Evolutionary conservation across 345 rosid genomes (phyloP).

Genomic region (Euphorbia lathyris): DNA sequence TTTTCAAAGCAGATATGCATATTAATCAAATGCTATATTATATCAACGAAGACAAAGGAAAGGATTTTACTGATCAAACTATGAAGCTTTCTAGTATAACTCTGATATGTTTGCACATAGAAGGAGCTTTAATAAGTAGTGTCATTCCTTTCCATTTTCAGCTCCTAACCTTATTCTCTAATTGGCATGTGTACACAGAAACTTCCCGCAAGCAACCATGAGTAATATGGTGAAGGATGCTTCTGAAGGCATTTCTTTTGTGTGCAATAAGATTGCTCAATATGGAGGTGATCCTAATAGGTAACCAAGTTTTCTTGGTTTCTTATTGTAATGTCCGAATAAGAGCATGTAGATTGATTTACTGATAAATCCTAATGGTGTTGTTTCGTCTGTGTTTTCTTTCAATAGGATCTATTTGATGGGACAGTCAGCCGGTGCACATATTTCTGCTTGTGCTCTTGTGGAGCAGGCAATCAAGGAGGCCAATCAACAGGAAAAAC

Average conservation of each 20-base stretch:
- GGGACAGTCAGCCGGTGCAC: conserved; percentile 99
- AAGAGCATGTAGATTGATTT: not conserved
- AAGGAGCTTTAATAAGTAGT: no score
- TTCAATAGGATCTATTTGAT: conserved; percentile 71
- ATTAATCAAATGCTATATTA: not conserved
- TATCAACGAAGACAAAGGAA: not conserved
- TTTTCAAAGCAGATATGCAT: not conserved
- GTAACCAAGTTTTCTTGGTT: conserved; percentile 31
- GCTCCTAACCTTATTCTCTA: conserved; percentile 3
- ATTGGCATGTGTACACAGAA: conserved; percentile 47
- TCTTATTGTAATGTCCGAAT: no score
- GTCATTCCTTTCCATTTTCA: not conserved
- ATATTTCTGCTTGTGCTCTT: conserved; percentile 84
- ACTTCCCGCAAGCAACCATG: conserved; percentile 94
- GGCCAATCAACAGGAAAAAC: conserved; percentile 61
- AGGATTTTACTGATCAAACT: not conserved
- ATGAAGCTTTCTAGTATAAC: not conserved
- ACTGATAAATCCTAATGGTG: not conserved
- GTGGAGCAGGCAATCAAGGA: conserved; percentile 93
- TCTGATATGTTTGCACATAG: not conserved
- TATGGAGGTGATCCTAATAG: conserved; percentile 94
- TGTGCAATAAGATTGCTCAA: conserved; percentile 72
- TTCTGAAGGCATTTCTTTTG: conserved; percentile 83
- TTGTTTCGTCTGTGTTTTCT: conserved; percentile 13
- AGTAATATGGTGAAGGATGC: conserved; percentile 91